Base-by-base conservation (phyloP, 2,329 filamentous ascomycete species). In the Venturia oleaginea region DNA sequence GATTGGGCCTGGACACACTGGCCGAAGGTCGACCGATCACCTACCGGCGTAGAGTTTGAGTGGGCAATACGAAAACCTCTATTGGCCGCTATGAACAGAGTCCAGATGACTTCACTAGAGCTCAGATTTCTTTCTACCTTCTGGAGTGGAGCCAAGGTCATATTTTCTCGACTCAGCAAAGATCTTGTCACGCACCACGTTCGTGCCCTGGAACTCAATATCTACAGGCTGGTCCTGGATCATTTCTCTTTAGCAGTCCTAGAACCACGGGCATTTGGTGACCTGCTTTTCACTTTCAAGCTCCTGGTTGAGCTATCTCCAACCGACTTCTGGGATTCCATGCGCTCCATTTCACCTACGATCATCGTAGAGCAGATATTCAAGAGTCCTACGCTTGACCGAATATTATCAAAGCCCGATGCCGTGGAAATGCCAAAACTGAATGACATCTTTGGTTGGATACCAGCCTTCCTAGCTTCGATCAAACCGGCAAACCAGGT, bases 361-460 rank as follows among this genome's bases (percentile, higher is more conserved):
- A 86, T 88, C 40, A 85, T 97, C 59, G 85, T 91, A n/a, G 92
- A 97, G 72, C 84, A 92, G 67, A 84, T 96, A 54, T 90, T 94
- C 70, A 84, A 83, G 65, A 92, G 89, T 67, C 86, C 87, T 8
- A 81, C 84, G 3, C 85, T 90, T 69, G 81, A 81, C 40, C 76
- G 76, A n/a, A 73, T 90, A 7, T 80, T 92, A 79, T 42, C 70
- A 71, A 13, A 70, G 65, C 8, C 69, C n/a, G 67, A 70, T 3
- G 74, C 79, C 8, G 79, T 82, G 54, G 81, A 82, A n/a, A 81
- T 83, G 40, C 73, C 78, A 15, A 76, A 77, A 15, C 81, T 90
- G 59, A 76, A 81, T 60, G 79, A 83, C 65, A 84, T 91, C 64
- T 85, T 92, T 10, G 85, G 84, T 27, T 97, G 92, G 91, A 85